Conservation (phyloP, 202 grass and related monocot species). For the Bolboschoenoplectus hybrid region DNA sequence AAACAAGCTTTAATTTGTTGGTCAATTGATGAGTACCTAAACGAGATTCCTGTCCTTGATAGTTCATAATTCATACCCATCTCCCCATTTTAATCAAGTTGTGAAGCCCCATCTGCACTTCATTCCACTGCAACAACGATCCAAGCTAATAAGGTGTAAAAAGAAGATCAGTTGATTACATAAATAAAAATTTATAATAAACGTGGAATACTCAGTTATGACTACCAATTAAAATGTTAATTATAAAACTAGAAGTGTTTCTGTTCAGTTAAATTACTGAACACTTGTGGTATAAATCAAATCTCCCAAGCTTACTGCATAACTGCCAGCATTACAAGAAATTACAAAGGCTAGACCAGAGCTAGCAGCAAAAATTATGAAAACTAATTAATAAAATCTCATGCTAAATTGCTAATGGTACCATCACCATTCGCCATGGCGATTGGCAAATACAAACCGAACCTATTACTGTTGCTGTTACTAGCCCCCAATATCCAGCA, state of each 20-base stretch:
- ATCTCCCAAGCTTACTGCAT: background rate
- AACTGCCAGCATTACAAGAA: background rate
- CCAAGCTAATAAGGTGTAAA: no score
- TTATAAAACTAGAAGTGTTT: background rate
- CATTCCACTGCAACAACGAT: no score
- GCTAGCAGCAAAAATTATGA: conserved; percentile 1
- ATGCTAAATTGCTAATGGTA: background rate
- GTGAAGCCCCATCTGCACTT: no score
- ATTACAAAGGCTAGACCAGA: background rate
- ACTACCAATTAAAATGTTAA: background rate
- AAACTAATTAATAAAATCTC: background rate
- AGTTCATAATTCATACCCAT: no score
- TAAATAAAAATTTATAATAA: background rate
- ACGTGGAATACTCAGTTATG: background rate
- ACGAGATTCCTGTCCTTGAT: no score
- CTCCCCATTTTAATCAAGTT: no score
- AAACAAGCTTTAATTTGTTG: no score
- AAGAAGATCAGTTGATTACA: background rate
- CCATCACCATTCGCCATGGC: background rate
- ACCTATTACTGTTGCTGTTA: background rate
- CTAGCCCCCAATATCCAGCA: background rate
- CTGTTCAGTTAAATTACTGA: background rate
- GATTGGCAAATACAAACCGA: background rate
- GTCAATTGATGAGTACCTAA: no score
- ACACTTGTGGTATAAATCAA: background rate